These are phyloP conservation scores for Ceratocystis cubensis DNA, from an alignment of 2,329 filamentous ascomycete species.

Conservation along the genomic window DNA sequence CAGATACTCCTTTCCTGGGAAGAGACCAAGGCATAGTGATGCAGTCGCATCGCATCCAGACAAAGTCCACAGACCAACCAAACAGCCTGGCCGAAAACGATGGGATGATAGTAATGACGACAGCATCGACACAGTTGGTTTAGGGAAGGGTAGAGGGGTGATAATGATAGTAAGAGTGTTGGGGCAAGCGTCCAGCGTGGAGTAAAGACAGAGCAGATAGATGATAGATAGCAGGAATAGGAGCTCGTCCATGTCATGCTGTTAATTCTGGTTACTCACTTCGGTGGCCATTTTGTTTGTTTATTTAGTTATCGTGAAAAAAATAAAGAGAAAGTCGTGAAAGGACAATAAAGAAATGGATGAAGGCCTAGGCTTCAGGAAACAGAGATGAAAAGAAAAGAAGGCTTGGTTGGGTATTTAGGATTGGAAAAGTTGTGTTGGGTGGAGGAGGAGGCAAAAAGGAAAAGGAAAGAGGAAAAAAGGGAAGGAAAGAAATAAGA, in stretches of 20 bases:
- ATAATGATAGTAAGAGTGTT: background rate
- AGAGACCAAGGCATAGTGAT: background rate
- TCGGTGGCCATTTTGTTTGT: constrained; percentile 47
- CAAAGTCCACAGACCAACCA: background rate
- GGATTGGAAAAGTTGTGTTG: constrained; percentile 17
- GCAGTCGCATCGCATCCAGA: background rate
- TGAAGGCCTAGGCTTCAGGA: constrained; percentile 17
- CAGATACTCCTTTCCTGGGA: background rate
- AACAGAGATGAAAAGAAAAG: constrained; percentile 12
- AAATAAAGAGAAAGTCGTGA: constrained; percentile 12
- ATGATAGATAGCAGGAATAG: constrained; percentile 15
- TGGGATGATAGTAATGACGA: background rate
- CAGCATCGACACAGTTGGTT: background rate
- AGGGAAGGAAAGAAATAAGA: constrained; percentile 2
- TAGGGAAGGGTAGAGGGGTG: background rate
- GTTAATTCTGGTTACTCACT: constrained; percentile 34
- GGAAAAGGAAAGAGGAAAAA: constrained; percentile 9
- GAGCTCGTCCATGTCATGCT: background rate
- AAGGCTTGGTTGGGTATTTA: constrained; percentile 20
- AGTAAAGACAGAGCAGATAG: constrained; percentile 12
- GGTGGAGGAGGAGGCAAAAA: constrained; percentile 6
- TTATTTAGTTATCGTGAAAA: constrained; percentile 20
- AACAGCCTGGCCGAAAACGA: background rate
- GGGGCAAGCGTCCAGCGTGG: background rate
- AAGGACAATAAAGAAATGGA: constrained; percentile 17